These are phyloP conservation scores for Penicillium hordei DNA, from an alignment of 2,329 filamentous ascomycete species.

Conservation along the genomic window DNA sequence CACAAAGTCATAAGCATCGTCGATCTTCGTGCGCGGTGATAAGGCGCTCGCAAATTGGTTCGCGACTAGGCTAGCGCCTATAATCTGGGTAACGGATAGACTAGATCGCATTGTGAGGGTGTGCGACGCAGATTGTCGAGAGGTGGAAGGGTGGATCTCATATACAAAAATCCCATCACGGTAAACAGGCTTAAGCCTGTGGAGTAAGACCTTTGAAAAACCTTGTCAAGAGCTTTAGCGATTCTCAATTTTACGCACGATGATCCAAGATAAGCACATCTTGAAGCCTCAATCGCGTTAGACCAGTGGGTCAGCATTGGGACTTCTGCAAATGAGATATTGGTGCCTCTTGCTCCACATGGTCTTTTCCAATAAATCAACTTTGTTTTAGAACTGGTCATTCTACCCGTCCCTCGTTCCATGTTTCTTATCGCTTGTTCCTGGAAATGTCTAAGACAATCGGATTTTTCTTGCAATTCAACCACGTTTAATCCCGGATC, in stretches of 20 bases:
- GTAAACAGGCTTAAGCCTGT: background rate
- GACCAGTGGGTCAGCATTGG: background rate
- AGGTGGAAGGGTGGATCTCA: background rate
- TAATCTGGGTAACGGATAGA: background rate
- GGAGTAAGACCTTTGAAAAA: conserved; percentile 2
- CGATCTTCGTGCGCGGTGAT: conserved; percentile 28
- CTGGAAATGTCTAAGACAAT: background rate
- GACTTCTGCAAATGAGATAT: conserved; percentile 4
- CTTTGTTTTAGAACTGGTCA: background rate
- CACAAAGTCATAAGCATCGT: conserved; percentile 37
- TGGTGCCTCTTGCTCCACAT: background rate
- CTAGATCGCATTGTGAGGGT: background rate
- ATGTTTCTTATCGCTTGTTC: background rate
- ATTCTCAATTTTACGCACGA: conserved; percentile 2
- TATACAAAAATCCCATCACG: background rate
- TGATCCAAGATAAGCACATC: conserved; percentile 6
- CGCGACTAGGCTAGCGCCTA: background rate
- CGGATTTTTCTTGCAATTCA: background rate
- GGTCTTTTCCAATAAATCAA: background rate
- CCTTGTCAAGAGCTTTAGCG: background rate
- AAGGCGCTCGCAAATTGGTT: conserved; percentile 21
- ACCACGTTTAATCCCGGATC: background rate
- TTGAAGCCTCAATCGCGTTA: background rate
- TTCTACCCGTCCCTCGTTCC: conserved; percentile 1
- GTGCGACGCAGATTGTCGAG: background rate